Evolutionary conservation across 164 flowering plant species (phyloP).

Genomic region (Vitis riparia): DNA sequence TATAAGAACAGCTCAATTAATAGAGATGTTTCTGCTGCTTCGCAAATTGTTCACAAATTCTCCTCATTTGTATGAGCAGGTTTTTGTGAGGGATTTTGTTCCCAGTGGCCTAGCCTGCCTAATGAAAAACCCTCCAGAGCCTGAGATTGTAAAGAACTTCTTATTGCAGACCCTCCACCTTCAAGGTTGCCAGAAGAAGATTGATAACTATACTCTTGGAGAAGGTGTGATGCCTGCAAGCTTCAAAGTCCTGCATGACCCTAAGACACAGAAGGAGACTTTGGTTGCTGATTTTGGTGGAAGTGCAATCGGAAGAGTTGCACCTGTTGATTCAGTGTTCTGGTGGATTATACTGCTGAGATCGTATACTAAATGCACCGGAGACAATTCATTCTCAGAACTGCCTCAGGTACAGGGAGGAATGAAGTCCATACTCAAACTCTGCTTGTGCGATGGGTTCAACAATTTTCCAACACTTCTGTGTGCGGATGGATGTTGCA

Average conservation of each 20-base stretch:
- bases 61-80: slow-evolving; percentile 22
- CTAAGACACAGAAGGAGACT: slow-evolving; percentile 9
- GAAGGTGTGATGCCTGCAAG: slow-evolving; percentile 54
- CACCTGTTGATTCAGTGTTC: slow-evolving; percentile 51
- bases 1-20: too few relatives aligned
- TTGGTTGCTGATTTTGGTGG: slow-evolving; percentile 42
- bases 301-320: slow-evolving; percentile 49
- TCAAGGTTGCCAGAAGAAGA: slow-evolving; percentile 37
- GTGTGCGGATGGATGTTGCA: slow-evolving; percentile 44
- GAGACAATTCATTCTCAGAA: slow-evolving; percentile 29
- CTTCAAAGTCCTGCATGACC: slow-evolving; percentile 30
- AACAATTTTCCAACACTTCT: slow-evolving; percentile 45
- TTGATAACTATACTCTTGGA: slow-evolving; percentile 41
- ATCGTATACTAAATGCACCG: slow-evolving; percentile 31
- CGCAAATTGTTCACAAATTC: not conserved
- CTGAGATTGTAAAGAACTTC: slow-evolving; percentile 43
- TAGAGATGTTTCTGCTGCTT: not conserved
- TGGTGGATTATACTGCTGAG: slow-evolving; percentile 51
- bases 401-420: slow-evolving; percentile 38
- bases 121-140: slow-evolving; percentile 26
- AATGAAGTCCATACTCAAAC: slow-evolving; percentile 34
- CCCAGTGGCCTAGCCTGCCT: slow-evolving; percentile 43
- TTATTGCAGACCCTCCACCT: slow-evolving; percentile 39
- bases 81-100: slow-evolving; percentile 46
- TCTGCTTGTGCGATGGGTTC: slow-evolving; percentile 46